Evolutionary conservation across 495 filamentous ascomycete genomes (phyloP), one percentile per base, ranked within the genome.

Genomic region (Penicillium egyptiacum): DNA sequence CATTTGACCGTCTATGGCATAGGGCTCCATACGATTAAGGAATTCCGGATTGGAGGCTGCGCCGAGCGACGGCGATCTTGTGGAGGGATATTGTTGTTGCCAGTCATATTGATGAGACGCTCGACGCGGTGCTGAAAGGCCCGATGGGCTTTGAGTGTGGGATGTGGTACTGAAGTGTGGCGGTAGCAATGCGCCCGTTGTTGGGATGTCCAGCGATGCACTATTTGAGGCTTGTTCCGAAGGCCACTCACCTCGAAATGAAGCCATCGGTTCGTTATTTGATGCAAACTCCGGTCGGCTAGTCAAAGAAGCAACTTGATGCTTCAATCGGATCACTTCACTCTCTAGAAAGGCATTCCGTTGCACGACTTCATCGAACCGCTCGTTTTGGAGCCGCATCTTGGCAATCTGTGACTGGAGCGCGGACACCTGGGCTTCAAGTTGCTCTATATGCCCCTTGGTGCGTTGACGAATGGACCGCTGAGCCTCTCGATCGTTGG

Each of bases 401-500:
- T 83, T 80, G 7, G 70, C 71, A 9, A 85, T 72, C 56, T 79
- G 75, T 19, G 68, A 65, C 61, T 84, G 78, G 10, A 85, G 70
- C 16, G 37, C 10, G 9, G 71, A 66, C 8, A 85, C 77, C 50
- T 79, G 73, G 28, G 69, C 63, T 64, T 86, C 80, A 11, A 86
- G 73, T 16, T 65, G 67, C 41, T 85, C 82, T 55, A 85, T 85
- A 61, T 82, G 81, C 50, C 82, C 80, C 50, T 81, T 84, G 28
- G 80, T 85, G 46, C 83, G 69, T 56, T 83, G 80, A 19, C 83
- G 79, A 57, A 84, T 86, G n/a, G 79, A 81, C 56, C 82, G 74
- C 59, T 86, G 83, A 28, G 83, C 83, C 61, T 86, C 83, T 44
- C 83, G 80, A 58, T 86, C 83, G 65, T 85, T 85, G 48, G 82